Evolutionary conservation across 345 rosid species (phyloP).

Genomic region (Gossypium bickii): DNA sequence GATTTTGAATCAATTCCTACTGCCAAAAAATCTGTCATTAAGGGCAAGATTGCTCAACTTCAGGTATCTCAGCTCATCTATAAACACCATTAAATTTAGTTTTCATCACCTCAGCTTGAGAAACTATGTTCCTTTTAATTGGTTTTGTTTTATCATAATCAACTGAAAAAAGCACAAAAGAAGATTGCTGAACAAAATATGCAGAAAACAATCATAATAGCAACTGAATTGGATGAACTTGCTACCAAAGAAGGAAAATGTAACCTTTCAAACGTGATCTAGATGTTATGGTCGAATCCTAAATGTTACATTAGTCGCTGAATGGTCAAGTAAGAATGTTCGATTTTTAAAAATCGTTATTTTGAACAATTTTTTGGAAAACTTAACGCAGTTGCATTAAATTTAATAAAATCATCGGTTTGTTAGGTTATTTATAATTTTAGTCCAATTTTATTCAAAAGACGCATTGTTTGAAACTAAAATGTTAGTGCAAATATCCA

Average conservation of each 20-base stretch:
- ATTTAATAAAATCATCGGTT: too few relatives aligned
- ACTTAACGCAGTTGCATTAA: too few relatives aligned
- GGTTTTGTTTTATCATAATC: slow-evolving; percentile 35
- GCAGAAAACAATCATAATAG: slow-evolving; percentile 58
- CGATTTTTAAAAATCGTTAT: too few relatives aligned
- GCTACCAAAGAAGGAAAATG: slow-evolving; percentile 65
- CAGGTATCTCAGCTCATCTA: slow-evolving; percentile 45
- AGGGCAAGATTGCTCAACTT: slow-evolving; percentile 59
- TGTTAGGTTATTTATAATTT: too few relatives aligned
- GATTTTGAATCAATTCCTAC: slow-evolving; percentile 79
- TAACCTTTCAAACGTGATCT: too few relatives aligned
- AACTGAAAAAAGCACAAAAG: slow-evolving; percentile 44
- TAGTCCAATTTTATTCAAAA: too few relatives aligned
- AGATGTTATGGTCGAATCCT: too few relatives aligned
- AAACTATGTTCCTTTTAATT: not conserved
- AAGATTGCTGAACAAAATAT: slow-evolving; percentile 45
- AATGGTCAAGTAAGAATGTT: too few relatives aligned
- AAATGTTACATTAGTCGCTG: too few relatives aligned
- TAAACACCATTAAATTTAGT: not conserved
- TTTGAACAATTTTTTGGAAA: too few relatives aligned
- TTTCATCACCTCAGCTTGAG: not conserved
- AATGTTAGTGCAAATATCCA: too few relatives aligned
- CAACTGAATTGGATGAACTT: slow-evolving; percentile 55
- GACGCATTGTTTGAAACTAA: too few relatives aligned
- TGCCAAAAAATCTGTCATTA: slow-evolving; percentile 74